Conservation (phyloP, 495 filamentous ascomycete species). For the Penicillium turbatum region DNA sequence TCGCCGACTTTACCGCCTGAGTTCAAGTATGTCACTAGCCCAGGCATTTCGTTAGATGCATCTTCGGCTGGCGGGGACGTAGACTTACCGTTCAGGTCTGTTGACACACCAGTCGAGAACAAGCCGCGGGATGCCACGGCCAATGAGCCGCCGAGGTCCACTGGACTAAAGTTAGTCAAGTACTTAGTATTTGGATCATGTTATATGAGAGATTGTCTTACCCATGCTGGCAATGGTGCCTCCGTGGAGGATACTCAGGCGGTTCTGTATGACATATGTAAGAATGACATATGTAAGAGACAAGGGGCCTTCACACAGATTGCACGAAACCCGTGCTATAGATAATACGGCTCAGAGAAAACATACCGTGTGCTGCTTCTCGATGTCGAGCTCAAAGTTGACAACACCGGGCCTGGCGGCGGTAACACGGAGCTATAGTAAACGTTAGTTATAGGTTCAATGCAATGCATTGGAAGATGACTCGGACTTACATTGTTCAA, state of each 20-base stretch:
- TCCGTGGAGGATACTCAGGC: conserved; percentile 85
- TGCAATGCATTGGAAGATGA: not conserved
- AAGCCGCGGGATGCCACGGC: conserved; percentile 88
- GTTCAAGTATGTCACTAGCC: conserved; percentile 80
- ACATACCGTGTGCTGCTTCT: conserved; percentile 81
- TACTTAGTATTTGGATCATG: too few species aligned
- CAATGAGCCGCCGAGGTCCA: conserved; percentile 88
- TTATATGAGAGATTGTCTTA: conserved; percentile 20
- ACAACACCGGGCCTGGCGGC: conserved; percentile 74
- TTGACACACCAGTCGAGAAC: conserved; percentile 86
- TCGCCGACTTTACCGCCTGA: conserved; percentile 82
- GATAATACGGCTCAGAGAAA: too few species aligned
- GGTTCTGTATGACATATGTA: conserved; percentile 56
- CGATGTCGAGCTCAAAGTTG: conserved; percentile 80
- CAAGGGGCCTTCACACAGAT: not conserved
- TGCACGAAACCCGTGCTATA: not conserved
- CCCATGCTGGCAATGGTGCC: conserved; percentile 93
- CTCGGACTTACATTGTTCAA: conserved; percentile 35
- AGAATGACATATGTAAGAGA: conserved; percentile 1
- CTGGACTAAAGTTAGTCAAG: conserved; percentile 33
- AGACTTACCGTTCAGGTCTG: conserved; percentile 75
- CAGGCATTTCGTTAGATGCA: not conserved
- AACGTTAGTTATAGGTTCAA: conserved; percentile 3
- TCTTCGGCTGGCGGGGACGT: not conserved
- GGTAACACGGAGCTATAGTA: conserved; percentile 65